phyloP scores from a whole-genome alignment of 306 rosid species.

The Corylus avellana region DNA sequence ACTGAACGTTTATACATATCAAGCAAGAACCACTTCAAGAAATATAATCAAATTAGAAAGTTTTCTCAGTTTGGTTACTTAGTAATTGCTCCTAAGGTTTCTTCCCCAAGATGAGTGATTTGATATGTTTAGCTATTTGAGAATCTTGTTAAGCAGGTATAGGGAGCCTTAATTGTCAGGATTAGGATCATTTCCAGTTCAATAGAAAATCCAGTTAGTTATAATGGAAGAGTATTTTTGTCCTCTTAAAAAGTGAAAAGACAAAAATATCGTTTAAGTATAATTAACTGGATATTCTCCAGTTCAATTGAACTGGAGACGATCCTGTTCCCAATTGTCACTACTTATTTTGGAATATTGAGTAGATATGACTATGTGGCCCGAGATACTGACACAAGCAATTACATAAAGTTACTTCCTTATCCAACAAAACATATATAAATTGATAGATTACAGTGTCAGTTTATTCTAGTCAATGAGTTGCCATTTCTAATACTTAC shows the following conservation, averaged over 20 bases:
- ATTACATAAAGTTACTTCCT: neutral
- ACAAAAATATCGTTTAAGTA: too few species aligned
- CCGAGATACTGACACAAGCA: neutral
- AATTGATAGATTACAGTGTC: neutral
- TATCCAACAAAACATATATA: neutral
- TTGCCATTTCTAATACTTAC: constrained; percentile 19
- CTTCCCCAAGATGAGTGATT: neutral
- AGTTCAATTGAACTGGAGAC: too few species aligned
- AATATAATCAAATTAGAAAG: neutral
- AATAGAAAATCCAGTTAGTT: too few species aligned
- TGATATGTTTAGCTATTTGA: neutral
- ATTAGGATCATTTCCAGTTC: too few species aligned
- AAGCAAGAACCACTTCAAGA: neutral
- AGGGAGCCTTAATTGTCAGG: neutral
- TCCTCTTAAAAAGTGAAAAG: too few species aligned
- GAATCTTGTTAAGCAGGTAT: neutral
- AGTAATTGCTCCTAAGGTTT: neutral
- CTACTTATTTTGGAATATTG: neutral
- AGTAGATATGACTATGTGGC: neutral
- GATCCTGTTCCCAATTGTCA: too few species aligned
- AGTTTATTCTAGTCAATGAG: neutral
- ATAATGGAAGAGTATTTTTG: too few species aligned
- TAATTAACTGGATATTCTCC: too few species aligned
- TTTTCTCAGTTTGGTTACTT: neutral
- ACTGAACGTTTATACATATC: neutral